Evolutionary conservation across 2,329 filamentous ascomycete species (phyloP), one percentile per base, ranked within the genome.

Genomic region (Domatiomyces globalis): DNA sequence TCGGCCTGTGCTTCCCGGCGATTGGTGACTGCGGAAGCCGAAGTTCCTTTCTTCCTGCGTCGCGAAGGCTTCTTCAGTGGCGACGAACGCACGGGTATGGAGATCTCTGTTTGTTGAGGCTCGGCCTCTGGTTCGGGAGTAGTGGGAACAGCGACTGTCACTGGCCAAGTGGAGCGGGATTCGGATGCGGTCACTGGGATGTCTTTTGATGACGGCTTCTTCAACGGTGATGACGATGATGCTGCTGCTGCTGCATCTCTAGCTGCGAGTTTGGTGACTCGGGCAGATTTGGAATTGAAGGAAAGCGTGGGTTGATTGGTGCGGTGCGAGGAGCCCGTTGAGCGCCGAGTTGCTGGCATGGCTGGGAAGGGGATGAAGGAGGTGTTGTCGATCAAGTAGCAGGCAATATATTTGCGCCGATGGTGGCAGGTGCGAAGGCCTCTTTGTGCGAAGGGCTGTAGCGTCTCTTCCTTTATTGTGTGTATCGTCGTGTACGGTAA

Each of bases 281-380:
- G 73, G 57, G 69, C 70, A 39, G 72, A 70, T 55, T 73, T 70
- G 54, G 71, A 69, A 58, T 78, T 73, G 69, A 84, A 84, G 42
- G 79, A 76, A 59, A 84, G 75, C n/a, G 76, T 81, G 6, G 75
- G 70, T 65, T 81, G 78, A 54, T 71, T 61, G 43, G 70, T 62
- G 53, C 66, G 60, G 47, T 69, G 64, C 25, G 67, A 62, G 45
- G 63, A 59, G 58, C 66, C 64, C 33, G 33, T 49, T 48, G 39
- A 42, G 51, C 56, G 66, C 58, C 71, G 72, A 17, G 72, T 47
- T 10, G 45, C 12, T 6, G 20, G 8, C 45, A 47, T 47, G 45
- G 22, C 12, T 10, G 45, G 10, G 18, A 27, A n/a, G 10, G 43
- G n/a, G 10, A 45, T 2, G n/a, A 45, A 19, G 43, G 22, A 25